phyloP scores from a whole-genome alignment of 2,329 filamentous ascomycete species.

The Talaromyces pinophilus region DNA sequence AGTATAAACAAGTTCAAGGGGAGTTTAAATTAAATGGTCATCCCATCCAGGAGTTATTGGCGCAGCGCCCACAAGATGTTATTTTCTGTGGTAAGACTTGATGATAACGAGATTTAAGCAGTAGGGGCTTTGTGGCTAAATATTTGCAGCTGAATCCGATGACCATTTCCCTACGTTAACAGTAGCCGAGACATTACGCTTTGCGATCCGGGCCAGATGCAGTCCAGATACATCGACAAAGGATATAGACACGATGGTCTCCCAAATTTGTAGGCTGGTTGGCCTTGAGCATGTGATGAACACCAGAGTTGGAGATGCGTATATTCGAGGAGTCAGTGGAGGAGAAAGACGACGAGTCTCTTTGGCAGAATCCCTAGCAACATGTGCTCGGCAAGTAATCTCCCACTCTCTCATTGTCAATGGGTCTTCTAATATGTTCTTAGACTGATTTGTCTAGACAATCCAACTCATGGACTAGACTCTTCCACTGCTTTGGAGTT shows the following conservation, averaged over 20 bases:
- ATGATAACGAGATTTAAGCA: neutral
- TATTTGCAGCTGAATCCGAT: slow-evolving; percentile 63
- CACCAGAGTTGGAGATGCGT: slow-evolving; percentile 79
- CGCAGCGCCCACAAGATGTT: slow-evolving; percentile 1
- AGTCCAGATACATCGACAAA: slow-evolving; percentile 7
- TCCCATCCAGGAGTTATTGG: neutral
- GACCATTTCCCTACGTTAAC: slow-evolving; percentile 79
- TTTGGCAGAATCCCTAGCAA: slow-evolving; percentile 77
- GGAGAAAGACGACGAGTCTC: slow-evolving; percentile 75
- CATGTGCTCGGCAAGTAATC: slow-evolving; percentile 62
- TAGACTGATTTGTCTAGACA: slow-evolving; percentile 58
- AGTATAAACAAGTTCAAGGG: slow-evolving; percentile 61
- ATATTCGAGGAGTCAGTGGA: slow-evolving; percentile 75
- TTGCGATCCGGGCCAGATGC: slow-evolving; percentile 53
- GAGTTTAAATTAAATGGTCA: slow-evolving; percentile 54
- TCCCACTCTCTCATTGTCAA: neutral
- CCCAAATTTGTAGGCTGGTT: slow-evolving; percentile 16
- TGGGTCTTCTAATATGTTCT: slow-evolving; percentile 28
- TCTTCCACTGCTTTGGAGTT: slow-evolving; percentile 66
- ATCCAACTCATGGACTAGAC: slow-evolving; percentile 66
- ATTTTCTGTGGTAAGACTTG: slow-evolving; percentile 6
- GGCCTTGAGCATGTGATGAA: slow-evolving; percentile 52
- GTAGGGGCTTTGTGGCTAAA: slow-evolving; percentile 52
- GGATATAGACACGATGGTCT: slow-evolving; percentile 3
- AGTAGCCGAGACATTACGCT: slow-evolving; percentile 78